Evolutionary conservation across 2,329 filamentous ascomycete species (phyloP), one percentile per base, ranked within the genome.

Genomic region (Penicillium capsulatum): DNA sequence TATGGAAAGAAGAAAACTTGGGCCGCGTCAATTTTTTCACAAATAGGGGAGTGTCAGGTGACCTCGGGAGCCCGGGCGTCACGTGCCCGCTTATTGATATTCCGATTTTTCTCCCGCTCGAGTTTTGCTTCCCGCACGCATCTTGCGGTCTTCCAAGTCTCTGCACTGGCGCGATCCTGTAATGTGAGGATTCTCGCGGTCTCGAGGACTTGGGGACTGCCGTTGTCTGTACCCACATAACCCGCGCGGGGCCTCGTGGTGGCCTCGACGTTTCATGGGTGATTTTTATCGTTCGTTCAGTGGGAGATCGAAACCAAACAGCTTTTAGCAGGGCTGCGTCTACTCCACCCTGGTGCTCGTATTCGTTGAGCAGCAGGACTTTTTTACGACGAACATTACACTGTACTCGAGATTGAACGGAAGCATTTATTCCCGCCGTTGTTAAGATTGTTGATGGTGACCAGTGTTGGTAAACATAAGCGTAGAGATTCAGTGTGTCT

Each of bases 251-350:
- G 52, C 52, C 47, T 44, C 27, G 32, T 40, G 16, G 40, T 55
- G 51, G 51, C 49, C 45, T 39, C 45, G 63, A 62, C 58, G 66
- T 61, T 57, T 67, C 62, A 57, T 63, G 62, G 61, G 51, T 54
- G 50, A 54, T 54, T 64, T 64, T 61, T 54, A 57, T 59, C 54
- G 59, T 63, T 66, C 64, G 63, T 65, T 66, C 63, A 58, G 66
- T 70, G 67, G 67, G 56, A 70, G 63, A 70, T 60, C 63, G 65
- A 70, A 67, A 61, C 63, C 58, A 62, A 62, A 61, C 66, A 65
- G 66, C 67, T 69, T 69, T 67, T 69, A 70, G 67, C 67, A 70
- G 67, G 56, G 58, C 67, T 65, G 66, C 67, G 67, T 70, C 67
- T 68, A 67, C 67, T 70, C 67, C 67, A 70, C 67, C 67, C 67